Evolutionary conservation across 176 grass and related monocot species (phyloP).

Genomic region (Dactylis glomerata): DNA sequence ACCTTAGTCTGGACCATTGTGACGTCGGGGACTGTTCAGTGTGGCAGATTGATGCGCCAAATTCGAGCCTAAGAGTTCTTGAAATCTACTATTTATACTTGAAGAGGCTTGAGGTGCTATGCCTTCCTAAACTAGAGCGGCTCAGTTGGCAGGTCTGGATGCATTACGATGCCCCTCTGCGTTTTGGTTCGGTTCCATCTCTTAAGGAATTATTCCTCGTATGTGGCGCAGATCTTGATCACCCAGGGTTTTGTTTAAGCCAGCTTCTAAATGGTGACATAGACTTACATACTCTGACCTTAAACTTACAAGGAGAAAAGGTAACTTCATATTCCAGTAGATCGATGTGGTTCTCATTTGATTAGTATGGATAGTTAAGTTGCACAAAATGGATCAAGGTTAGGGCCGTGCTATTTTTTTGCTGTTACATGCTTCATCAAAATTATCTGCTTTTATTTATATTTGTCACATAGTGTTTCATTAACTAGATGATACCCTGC

Average conservation of each 20-base stretch:
- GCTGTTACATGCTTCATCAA: background rate
- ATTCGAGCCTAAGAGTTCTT: background rate
- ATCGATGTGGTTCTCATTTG: background rate
- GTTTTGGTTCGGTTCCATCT: background rate
- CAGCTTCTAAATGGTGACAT: background rate
- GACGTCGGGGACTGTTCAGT: background rate
- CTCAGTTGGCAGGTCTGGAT: background rate
- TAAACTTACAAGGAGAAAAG: constrained; percentile 20
- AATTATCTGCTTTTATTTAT: background rate
- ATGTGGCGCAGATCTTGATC: background rate
- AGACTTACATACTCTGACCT: background rate
- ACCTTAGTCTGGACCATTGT: constrained; percentile 8
- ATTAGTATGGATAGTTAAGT: background rate
- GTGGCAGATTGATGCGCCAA: background rate
- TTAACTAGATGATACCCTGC: too few relatives aligned
- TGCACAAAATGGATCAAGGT: background rate
- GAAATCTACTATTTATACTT: background rate
- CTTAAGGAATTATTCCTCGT: background rate
- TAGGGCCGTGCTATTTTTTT: background rate
- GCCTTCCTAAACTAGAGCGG: background rate
- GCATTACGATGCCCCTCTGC: background rate
- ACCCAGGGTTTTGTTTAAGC: background rate
- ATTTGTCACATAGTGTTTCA: too few relatives aligned
- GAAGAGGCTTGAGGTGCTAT: background rate
- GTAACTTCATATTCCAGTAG: background rate